A percentile compares a stretch with the other conserved stretches of the same genome.
Evolutionary conservation across 2,329 filamentous ascomycete genomes (phyloP).

Genomic region (Pseudofabraea citricarpa): DNA sequence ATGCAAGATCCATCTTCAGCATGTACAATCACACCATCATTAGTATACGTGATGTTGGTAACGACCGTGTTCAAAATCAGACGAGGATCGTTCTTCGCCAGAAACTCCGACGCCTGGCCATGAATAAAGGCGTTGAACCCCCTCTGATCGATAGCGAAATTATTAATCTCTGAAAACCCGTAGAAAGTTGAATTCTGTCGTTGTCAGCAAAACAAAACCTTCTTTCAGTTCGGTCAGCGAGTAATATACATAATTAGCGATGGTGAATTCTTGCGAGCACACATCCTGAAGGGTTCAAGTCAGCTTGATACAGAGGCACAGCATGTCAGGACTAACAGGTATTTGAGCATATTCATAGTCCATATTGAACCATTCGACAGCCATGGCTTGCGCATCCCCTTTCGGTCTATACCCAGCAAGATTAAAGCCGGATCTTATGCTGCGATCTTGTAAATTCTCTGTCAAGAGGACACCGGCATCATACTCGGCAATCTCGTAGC

Average conservation of each 20-base stretch:
- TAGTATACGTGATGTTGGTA: constrained; percentile 46
- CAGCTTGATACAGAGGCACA: no score
- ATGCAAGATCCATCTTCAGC: constrained; percentile 49
- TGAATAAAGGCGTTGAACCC: constrained; percentile 56
- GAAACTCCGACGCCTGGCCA: constrained; percentile 52
- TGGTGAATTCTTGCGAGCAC: background rate
- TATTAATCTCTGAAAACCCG: constrained; percentile 56
- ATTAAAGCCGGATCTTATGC: constrained; percentile 51
- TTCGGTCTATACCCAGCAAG: constrained; percentile 59
- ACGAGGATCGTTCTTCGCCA: constrained; percentile 48
- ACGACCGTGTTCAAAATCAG: constrained; percentile 55
- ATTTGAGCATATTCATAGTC: constrained; percentile 56
- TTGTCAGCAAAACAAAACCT: no score
- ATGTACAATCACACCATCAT: constrained; percentile 46
- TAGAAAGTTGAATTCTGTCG: constrained; percentile 53
- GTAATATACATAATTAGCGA: constrained; percentile 17
- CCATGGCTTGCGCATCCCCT: constrained; percentile 48
- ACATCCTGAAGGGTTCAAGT: background rate
- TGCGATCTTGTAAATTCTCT: constrained; percentile 57
- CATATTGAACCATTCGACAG: constrained; percentile 56
- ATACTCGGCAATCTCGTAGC: constrained; percentile 39
- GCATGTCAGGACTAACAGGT: constrained; percentile 36
- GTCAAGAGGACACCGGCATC: constrained; percentile 53
- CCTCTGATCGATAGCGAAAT: constrained; percentile 55
- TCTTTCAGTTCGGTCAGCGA: background rate